Evolutionary conservation across 768 basidiomycete species (phyloP).

Genomic region (Butyriboletus loyo): DNA sequence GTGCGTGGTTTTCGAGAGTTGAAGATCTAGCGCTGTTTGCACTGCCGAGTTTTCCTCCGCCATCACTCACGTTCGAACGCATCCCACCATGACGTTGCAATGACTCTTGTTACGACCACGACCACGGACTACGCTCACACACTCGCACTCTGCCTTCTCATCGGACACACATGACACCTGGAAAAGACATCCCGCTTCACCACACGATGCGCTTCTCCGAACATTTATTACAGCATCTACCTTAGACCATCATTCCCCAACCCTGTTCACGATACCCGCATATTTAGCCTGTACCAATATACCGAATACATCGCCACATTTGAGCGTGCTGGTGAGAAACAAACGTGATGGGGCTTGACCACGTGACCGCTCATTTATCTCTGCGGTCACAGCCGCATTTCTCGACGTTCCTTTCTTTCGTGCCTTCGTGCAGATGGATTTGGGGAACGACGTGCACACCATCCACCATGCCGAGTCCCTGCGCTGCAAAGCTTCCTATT

Average conservation of each 20-base stretch:
- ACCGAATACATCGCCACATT: conserved; percentile 12
- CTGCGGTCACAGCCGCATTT: neutral
- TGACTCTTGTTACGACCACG: conserved; percentile 9
- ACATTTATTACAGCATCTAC: conserved; percentile 29
- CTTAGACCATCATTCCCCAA: conserved; percentile 23
- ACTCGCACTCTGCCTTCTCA: conserved; percentile 3
- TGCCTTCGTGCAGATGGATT: conserved; percentile 4
- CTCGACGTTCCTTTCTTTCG: neutral
- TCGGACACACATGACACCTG: conserved; percentile 7
- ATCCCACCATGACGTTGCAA: conserved; percentile 5
- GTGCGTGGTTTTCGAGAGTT: conserved; percentile 77
- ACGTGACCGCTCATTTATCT: conserved; percentile 12
- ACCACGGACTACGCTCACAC: neutral
- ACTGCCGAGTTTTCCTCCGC: neutral
- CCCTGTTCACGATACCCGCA: conserved; percentile 26
- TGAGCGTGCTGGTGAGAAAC: neutral
- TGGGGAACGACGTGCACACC: conserved; percentile 4
- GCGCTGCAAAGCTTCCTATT: conserved; percentile 21
- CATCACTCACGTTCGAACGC: neutral
- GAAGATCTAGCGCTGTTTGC: conserved; percentile 48
- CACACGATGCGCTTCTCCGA: conserved; percentile 2
- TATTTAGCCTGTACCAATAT: conserved; percentile 27
- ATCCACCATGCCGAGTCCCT: conserved; percentile 30
- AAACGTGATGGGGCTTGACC: neutral
- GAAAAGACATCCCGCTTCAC: conserved; percentile 4